Conservation (phyloP, 2,329 filamentous ascomycete genomes). For the Furcasterigmium sp. region DNA sequence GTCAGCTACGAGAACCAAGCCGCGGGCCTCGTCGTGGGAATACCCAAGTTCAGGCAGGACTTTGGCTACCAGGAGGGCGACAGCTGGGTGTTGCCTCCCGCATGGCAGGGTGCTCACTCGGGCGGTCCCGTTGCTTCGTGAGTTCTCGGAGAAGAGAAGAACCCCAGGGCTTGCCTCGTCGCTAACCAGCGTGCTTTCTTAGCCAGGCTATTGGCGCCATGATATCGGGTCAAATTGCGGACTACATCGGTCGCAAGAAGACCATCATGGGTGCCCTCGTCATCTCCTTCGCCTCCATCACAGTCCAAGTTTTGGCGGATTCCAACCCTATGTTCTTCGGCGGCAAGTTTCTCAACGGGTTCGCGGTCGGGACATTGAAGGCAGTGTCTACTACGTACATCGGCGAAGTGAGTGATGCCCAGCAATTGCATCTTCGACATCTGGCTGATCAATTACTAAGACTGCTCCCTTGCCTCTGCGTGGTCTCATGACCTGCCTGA, state of each 20-base stretch:
- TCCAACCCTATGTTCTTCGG: constrained; percentile 34
- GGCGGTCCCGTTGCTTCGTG: constrained; percentile 31
- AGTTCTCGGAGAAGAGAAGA: constrained; percentile 4
- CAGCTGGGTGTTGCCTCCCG: constrained; percentile 29
- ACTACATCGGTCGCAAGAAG: constrained; percentile 24
- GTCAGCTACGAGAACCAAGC: constrained; percentile 35
- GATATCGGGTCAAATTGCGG: constrained; percentile 22
- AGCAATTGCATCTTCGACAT: constrained; percentile 17
- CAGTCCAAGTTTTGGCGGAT: constrained; percentile 33
- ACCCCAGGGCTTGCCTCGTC: too few species aligned
- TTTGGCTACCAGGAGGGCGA: constrained; percentile 29
- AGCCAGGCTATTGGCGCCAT: constrained; percentile 18
- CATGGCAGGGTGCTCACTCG: constrained; percentile 37
- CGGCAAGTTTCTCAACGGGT: constrained; percentile 36
- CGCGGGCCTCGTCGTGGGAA: constrained; percentile 30
- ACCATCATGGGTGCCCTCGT: constrained; percentile 26
- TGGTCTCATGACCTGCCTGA: constrained; percentile 21
- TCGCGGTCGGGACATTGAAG: constrained; percentile 22
- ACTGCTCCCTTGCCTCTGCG: constrained; percentile 21
- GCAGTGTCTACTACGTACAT: constrained; percentile 22
- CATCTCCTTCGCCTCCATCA: constrained; percentile 30
- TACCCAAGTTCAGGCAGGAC: constrained; percentile 36
- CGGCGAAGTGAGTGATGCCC: constrained; percentile 21
- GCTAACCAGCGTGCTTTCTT: not conserved
- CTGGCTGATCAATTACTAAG: constrained; percentile 9